Conservation (phyloP, 2,329 filamentous ascomycete genomes). For the Pseudogymnoascus sp. region DNA sequence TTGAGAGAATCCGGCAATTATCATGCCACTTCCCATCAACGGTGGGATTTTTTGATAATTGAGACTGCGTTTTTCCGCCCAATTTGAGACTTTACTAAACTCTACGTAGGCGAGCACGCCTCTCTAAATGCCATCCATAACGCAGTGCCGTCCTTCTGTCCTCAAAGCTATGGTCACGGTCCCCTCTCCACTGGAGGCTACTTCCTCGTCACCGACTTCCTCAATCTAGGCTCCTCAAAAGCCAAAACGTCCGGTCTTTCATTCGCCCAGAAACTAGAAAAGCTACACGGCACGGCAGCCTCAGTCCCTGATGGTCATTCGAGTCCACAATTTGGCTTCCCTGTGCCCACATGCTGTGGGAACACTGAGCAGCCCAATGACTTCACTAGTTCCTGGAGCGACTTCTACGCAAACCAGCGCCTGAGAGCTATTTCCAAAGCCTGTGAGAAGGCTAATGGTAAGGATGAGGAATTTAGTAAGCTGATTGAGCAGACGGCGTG, state of each 20-base stretch:
- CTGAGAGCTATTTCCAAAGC: conserved; percentile 57
- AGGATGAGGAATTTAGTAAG: conserved; percentile 52
- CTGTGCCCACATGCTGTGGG: conserved; percentile 78
- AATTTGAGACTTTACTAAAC: conserved; percentile 27
- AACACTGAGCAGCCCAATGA: conserved; percentile 74
- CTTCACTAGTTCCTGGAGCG: conserved; percentile 67
- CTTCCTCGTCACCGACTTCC: conserved; percentile 71
- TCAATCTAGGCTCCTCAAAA: conserved; percentile 49
- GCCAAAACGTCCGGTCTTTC: conserved; percentile 40
- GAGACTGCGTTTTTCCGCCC: background rate
- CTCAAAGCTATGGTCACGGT: conserved; percentile 68
- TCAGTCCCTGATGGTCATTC: conserved; percentile 53
- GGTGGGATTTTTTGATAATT: background rate
- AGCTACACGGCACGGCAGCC: conserved; percentile 68
- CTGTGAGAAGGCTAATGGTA: conserved; percentile 54
- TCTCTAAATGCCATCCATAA: conserved; percentile 76
- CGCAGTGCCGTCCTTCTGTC: conserved; percentile 67
- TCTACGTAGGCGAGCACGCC: conserved; percentile 62
- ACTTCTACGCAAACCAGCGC: conserved; percentile 76
- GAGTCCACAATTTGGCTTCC: conserved; percentile 71
- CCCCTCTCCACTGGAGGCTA: conserved; percentile 35
- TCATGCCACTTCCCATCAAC: background rate
- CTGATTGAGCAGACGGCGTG: conserved; percentile 58
- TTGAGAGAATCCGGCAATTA: background rate
- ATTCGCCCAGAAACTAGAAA: conserved; percentile 70